Conservation (phyloP, 129 eudicot species). For the Centrapalus pauciflorus region DNA sequence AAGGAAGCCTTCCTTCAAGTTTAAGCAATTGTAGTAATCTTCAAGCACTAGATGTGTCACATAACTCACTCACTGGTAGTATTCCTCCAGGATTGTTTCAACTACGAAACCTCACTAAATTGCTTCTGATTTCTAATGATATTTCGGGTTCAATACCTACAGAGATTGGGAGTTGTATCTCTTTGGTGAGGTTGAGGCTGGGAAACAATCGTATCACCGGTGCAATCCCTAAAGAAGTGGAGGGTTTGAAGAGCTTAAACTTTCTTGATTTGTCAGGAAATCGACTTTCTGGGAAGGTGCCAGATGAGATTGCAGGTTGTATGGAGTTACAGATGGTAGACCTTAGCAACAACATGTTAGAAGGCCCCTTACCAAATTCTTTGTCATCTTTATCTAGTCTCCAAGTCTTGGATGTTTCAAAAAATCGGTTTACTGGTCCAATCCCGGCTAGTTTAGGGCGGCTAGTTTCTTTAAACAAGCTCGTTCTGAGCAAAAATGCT, state of each 20-base stretch:
- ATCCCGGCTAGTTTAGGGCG: constrained; percentile 42
- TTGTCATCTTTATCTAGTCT: constrained; percentile 38
- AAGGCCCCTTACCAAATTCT: constrained; percentile 39
- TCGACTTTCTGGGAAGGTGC: constrained; percentile 41
- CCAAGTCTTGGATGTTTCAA: constrained; percentile 48
- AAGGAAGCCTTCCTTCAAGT: constrained; percentile 41
- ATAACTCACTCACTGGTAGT: constrained; percentile 43
- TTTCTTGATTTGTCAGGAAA: constrained; percentile 52
- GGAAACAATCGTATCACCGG: constrained; percentile 41
- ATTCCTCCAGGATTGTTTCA: constrained; percentile 38
- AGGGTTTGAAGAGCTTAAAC: constrained; percentile 32
- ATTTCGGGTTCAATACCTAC: constrained; percentile 43
- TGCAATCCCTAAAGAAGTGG: constrained; percentile 38
- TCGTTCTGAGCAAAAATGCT: constrained; percentile 33
- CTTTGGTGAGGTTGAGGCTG: constrained; percentile 37
- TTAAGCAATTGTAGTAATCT: constrained; percentile 36
- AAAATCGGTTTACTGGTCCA: constrained; percentile 35
- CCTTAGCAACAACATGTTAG: constrained; percentile 36
- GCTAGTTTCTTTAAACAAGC: constrained; percentile 40
- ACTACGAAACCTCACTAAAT: constrained; percentile 43
- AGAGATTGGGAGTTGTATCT: constrained; percentile 39
- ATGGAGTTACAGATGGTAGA: constrained; percentile 47
- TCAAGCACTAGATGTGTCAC: constrained; percentile 42
- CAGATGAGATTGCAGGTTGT: constrained; percentile 40
- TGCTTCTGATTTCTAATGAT: constrained; percentile 43